Conservation (phyloP, 257 asterid genomes). For the Scutellaria minor region DNA sequence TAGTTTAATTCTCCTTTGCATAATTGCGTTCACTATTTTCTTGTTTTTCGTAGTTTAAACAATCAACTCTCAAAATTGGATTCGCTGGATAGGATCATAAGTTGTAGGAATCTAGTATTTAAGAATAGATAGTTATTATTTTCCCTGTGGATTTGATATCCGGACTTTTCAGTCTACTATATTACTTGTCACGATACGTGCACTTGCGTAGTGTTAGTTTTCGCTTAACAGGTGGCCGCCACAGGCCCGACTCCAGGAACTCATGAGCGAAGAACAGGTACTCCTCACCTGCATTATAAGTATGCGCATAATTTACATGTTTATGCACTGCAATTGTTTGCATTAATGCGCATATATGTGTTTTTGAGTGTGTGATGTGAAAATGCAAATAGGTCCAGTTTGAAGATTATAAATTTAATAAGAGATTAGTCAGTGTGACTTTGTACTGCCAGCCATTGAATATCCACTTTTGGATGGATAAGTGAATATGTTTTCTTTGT, state of each 20-base stretch:
- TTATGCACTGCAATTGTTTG: constrained; percentile 4
- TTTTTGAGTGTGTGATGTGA: constrained; percentile 5
- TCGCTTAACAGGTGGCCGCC: too few species aligned
- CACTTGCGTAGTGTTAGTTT: too few species aligned
- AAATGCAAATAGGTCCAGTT: not conserved
- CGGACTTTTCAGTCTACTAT: too few species aligned
- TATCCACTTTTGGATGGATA: constrained; percentile 14
- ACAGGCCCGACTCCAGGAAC: constrained; percentile 73
- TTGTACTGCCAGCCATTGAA: constrained; percentile 14
- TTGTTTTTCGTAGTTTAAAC: too few species aligned
- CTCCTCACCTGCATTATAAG: constrained; percentile 2
- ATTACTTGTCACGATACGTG: too few species aligned
- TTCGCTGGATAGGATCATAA: too few species aligned
- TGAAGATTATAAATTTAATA: not conserved
- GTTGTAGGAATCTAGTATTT: too few species aligned
- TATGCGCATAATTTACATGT: not conserved
- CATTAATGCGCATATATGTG: constrained; percentile 24
- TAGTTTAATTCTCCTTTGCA: too few species aligned
- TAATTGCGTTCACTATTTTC: too few species aligned
- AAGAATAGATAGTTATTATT: too few species aligned
- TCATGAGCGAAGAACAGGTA: constrained; percentile 98
- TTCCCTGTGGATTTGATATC: too few species aligned
- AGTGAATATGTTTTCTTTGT: not conserved
- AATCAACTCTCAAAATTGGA: too few species aligned
- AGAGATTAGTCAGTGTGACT: constrained; percentile 2